Evolutionary conservation across 208 protist species (phyloP).

Genomic region (Acanthamoeba healyi): DNA sequence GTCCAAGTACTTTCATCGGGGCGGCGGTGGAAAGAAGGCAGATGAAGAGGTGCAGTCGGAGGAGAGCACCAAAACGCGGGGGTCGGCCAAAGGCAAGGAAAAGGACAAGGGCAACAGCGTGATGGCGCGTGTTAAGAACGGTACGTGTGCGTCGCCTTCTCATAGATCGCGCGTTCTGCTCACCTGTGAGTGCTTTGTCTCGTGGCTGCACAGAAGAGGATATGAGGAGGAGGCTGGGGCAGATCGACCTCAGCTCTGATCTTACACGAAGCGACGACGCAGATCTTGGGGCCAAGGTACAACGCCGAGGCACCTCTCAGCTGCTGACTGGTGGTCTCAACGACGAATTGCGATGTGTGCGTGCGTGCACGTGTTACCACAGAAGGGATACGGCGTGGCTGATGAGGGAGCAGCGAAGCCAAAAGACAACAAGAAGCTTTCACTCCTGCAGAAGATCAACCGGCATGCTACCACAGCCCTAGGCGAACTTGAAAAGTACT

Average conservation of each 20-base stretch:
- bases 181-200: no score
- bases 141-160: background rate
- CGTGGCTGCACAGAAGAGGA: background rate
- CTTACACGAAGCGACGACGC: background rate
- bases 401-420: background rate
- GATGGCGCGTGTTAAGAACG: background rate
- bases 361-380: background rate
- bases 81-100: background rate
- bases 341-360: background rate
- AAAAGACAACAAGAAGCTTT: constrained; percentile 19
- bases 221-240: background rate
- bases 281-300: background rate
- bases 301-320: no score
- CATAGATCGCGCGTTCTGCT: no score
- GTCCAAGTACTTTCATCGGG: constrained; percentile 30
- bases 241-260: background rate
- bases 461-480: background rate
- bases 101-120: background rate
- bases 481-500: background rate
- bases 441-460: constrained; percentile 26
- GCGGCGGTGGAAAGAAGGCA: background rate
- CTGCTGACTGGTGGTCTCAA: no score
- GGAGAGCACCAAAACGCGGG: background rate
- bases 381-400: constrained; percentile 2
- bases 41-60: background rate